Evolutionary conservation across 2,329 filamentous ascomycete genomes (phyloP).

Genomic region (Microdochium bolleyi): DNA sequence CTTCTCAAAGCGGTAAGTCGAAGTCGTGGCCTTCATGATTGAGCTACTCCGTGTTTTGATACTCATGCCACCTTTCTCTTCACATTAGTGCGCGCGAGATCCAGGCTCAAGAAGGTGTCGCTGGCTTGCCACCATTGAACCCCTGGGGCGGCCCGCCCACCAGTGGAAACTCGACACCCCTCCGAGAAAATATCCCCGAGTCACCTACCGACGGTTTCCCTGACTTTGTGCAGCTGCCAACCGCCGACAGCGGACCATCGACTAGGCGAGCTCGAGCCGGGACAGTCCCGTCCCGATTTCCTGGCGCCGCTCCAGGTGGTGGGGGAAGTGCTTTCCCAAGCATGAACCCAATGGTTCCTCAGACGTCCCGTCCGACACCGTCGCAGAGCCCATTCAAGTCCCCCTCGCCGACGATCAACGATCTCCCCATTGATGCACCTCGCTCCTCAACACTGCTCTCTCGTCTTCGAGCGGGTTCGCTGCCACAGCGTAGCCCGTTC

Average conservation of each 20-base stretch:
- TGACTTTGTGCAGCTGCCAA: constrained; percentile 69
- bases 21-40: constrained; percentile 4
- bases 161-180: constrained; percentile 89
- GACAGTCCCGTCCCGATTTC: constrained; percentile 92
- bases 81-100: constrained; percentile 80
- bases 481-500: constrained; percentile 79
- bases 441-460: constrained; percentile 70
- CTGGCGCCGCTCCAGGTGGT: constrained; percentile 55
- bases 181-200: constrained; percentile 95
- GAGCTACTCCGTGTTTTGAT: constrained; percentile 9
- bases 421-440: constrained; percentile 30
- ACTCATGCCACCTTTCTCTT: neutral
- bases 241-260: constrained; percentile 57
- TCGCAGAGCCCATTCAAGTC: constrained; percentile 83
- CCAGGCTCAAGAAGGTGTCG: constrained; percentile 87
- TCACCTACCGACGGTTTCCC: constrained; percentile 94
- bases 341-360: constrained; percentile 54
- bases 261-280: constrained; percentile 80
- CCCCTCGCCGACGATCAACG: constrained; percentile 45
- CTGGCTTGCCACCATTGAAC: constrained; percentile 51
- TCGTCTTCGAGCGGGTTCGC: constrained; percentile 81
- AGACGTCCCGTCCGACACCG: constrained; percentile 77
- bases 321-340: constrained; percentile 47
- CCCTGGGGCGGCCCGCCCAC: constrained; percentile 95
- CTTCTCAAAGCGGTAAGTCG: constrained; percentile 82